Evolutionary conservation across 345 rosid species (phyloP), one percentile per base, ranked within the genome.

Genomic region (Brassica juncea): DNA sequence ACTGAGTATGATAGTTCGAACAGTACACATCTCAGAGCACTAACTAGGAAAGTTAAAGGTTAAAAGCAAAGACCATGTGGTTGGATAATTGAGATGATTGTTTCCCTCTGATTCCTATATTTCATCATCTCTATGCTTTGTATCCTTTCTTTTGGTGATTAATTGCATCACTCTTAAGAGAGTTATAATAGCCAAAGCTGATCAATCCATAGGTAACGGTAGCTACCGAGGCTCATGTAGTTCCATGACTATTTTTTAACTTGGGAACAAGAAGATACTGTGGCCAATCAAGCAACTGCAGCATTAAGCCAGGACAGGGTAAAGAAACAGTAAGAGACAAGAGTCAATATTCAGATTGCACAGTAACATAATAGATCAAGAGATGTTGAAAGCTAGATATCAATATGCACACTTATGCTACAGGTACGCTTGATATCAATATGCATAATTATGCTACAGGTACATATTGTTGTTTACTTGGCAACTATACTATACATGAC

Each of bases 1-100:
- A 82, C 69, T 82, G 88, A 93, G 89, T 88, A 88, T 74, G 90
- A 88, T 89, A 84, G 90, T 87, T 87, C 82, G 82, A 81, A 80
- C 88, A 82, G 80, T 82, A 75, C 58, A 75, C 72, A 75, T 80
- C 80, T 80, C 73, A 80, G 63, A 74, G 64, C 83, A 80, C 80
- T 80, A 57, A 23, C 72, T 80, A 16, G 68, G 63, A 80, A 75
- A 80, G 83, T 69, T 62, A 75, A 74, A 74, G 79, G 42, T 52
- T 74, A 27, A 64, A 68, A 71, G 34, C 59, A 60, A 60, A 74
- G 31, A 60, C 61, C 78, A 79, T 68, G 77, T 79, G 78, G 70
- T 68, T 79, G 58, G 70, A 61, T 32, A 68, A 25, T 62, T 68
- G 78, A 73, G 66, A 68, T 79, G 70, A 64, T 68, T 80, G 67